Base-by-base conservation (phyloP, 129 eudicot genomes). In the Sambucus nigra region DNA sequence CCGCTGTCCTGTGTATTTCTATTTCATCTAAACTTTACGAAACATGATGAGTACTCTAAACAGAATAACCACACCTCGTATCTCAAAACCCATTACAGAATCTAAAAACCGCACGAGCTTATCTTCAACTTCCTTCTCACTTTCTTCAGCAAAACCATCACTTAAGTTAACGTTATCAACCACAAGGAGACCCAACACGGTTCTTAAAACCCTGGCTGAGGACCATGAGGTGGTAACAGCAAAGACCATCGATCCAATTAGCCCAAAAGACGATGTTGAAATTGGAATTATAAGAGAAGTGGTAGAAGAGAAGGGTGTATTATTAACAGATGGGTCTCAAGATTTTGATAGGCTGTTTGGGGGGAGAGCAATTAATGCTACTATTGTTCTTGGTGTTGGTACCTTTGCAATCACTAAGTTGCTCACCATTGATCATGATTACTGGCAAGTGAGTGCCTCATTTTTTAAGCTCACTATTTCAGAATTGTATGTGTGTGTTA, bases 341-440 rank as follows among this genome's bases (percentile, higher is more conserved):
- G 72, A 53, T 44, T 27, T 47, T 23, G 79, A 71, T 56, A 69
- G 66, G n/a, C n/a, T n/a, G 62, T 59, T 71, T 19, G 51, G 59
- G 32, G 63, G 70, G 57, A 70, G 70, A 53, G 81, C 78, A 23
- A 55, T 87, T 14, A 82, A 87, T 75, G 94, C 94, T 52, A 48
- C 86, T 6, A 82, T 87, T 67, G 96, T 87, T 59, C 86, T 87
- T 68, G 94, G 79, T 67, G 66, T 79, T 71, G 88, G 94, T 56
- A 60, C 88, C 52, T 63, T 87, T 66, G 94, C 83, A 26, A 63
- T 87, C 66, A 82, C 96, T 20, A 82, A 60, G 67, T 64, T 87
- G 86, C 88, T 87, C 74, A 73, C 96, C 46, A 82, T 87, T 70
- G 96, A 87, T 69, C 96, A 82, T 40, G 88, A 87, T 27, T 82